Base-by-base conservation (phyloP, 192 early-diverging fungal species). In the Podila verticillata region DNA sequence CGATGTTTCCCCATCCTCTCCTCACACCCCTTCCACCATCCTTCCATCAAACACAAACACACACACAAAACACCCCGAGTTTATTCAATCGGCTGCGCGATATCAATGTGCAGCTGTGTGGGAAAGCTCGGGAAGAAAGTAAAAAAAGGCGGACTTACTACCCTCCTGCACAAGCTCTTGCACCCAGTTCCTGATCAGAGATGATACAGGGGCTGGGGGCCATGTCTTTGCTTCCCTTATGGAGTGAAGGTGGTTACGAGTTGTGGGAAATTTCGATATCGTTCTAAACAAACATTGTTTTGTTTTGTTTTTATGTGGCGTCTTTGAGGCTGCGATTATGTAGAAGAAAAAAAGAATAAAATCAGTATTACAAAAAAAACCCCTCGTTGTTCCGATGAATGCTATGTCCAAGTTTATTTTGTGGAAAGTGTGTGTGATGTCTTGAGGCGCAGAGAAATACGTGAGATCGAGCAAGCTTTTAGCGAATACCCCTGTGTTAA, bases 91-190 rank as follows among this genome's bases (percentile, higher is more conserved):
- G 51, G n/a, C 51, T 79, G 75, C 49, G 47, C 69, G 69, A 72
- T 71, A 79, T 66, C 65, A 79, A 79, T 79, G 75, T 63, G 69
- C 69, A 79, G 51, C 48, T 67, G 75, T 65, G 66, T 79, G 75
- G 75, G 75, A 79, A 79, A 71, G 70, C 70, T 51, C 63, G 63
- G 68, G 68, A 79, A 79, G 75, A 79, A 79, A 70, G 69, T 66
- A 79, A 79, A 79, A 79, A 57, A 48, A 36, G 63, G 59, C 57
- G 69, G 69, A 48, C 75, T 79, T 79, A 79, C 75, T 79, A 79
- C 75, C 59, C 75, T 74, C 66, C 57, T 57, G 63, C 75, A 72
- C 75, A 49, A 67, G 75, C 75, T 71, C 69, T 71, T 70, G 75
- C 56, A 24, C 24, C 24, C 22, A 26, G 19, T 34, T 29, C 49